Conservation (phyloP, 2,329 filamentous ascomycete genomes). For the Bipolaris gigantea region DNA sequence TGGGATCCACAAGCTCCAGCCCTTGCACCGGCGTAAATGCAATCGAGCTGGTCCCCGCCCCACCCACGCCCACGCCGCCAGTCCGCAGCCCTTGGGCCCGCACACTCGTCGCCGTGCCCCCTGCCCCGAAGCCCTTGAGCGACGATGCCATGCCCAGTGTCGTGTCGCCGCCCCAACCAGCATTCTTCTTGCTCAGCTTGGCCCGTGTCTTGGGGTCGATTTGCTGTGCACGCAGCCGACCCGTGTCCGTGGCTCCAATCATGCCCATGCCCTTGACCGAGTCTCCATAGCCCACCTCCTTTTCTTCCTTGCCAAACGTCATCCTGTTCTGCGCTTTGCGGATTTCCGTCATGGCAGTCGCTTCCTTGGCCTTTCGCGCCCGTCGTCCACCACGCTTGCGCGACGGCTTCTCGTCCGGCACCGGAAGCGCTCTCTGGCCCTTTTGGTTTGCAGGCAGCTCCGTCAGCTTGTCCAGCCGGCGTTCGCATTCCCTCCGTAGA, state of each 20-base stretch:
- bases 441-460: conserved; percentile 87
- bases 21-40: conserved; percentile 95
- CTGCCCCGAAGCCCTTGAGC: conserved; percentile 74
- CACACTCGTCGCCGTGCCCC: conserved; percentile 67
- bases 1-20: conserved; percentile 91
- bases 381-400: conserved; percentile 88
- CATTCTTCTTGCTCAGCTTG: conserved; percentile 91
- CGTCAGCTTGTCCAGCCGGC: conserved; percentile 87
- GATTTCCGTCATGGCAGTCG: conserved; percentile 93
- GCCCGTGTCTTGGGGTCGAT: conserved; percentile 92
- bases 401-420: conserved; percentile 92
- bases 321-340: conserved; percentile 95
- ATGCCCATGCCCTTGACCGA: conserved; percentile 88
- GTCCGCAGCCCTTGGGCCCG: conserved; percentile 78
- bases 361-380: conserved; percentile 93
- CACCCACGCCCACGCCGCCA: conserved; percentile 73
- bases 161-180: conserved; percentile 83
- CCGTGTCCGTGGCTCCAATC: conserved; percentile 87
- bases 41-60: conserved; percentile 76
- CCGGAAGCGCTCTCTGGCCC: conserved; percentile 77
- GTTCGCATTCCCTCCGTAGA: conserved; percentile 78
- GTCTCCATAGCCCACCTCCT: conserved; percentile 89
- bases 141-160: conserved; percentile 61
- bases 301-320: conserved; percentile 94
- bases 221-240: conserved; percentile 83